These are phyloP conservation scores for Auxenochlorella pyrenoidosa DNA, from an alignment of 139 green algal species.

Conservation along the genomic window DNA sequence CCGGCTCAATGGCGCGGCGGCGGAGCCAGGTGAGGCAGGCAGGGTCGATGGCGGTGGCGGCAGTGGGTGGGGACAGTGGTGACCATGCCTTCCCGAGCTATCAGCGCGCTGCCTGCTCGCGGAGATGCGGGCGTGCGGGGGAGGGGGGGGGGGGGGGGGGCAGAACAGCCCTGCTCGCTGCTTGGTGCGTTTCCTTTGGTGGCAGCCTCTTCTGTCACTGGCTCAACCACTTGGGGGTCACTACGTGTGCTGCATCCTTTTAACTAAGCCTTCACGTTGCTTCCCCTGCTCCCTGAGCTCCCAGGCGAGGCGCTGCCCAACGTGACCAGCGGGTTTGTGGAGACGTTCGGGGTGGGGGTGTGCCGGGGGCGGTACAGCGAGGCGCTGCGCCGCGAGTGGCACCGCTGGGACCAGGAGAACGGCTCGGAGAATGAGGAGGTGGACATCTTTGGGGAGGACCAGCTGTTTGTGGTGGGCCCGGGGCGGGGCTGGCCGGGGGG, in stretches of 20 bases:
- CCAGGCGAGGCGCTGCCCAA: conserved; percentile 44
- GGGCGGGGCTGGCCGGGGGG: not conserved
- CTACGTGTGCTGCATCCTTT: not conserved
- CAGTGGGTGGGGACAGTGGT: not conserved
- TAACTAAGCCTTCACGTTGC: not conserved
- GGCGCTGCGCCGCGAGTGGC: conserved; percentile 64
- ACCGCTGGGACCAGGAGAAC: conserved; percentile 70
- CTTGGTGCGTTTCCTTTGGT: no score
- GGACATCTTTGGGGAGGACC: conserved; percentile 57
- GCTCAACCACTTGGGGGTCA: no score
- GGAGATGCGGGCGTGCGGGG: no score
- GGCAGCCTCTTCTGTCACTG: no score
- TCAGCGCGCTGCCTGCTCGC: not conserved
- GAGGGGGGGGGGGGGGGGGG: no score
- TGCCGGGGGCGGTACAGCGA: conserved; percentile 67
- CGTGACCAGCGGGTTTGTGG: conserved; percentile 75
- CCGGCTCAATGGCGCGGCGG: not conserved
- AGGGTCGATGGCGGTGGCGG: no score
- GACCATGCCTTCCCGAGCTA: not conserved
- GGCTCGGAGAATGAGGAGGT: conserved; percentile 83
- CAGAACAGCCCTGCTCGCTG: not conserved
- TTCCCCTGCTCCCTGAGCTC: not conserved
- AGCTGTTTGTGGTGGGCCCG: conserved; percentile 55
- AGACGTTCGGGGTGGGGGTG: conserved; percentile 73
- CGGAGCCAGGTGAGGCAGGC: not conserved